These are phyloP conservation scores for Fennellomyces sp. DNA, from an alignment of 371 early-diverging fungal species.

Conservation along the genomic window DNA sequence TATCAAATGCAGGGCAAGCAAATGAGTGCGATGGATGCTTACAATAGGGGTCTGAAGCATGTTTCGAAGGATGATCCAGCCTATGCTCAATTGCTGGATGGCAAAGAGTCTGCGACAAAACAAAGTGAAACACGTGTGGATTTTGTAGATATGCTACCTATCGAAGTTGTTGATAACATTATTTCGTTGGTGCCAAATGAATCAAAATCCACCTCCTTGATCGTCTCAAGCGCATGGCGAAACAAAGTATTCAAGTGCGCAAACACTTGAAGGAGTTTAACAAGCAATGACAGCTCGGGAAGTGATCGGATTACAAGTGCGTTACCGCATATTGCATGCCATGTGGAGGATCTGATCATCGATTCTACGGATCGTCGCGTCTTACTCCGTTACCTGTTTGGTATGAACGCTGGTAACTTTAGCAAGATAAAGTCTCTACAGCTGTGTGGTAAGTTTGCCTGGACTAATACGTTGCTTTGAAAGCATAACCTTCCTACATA, in stretches of 20 bases:
- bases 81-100: background rate
- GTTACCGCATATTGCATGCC: background rate
- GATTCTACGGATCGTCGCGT: background rate
- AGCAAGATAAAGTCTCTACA: background rate
- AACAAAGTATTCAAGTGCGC: background rate
- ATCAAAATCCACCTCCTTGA: background rate
- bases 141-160: background rate
- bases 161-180: background rate
- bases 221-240: background rate
- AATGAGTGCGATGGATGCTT: background rate
- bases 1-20: slow-evolving; percentile 3
- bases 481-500: no score
- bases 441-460: background rate
- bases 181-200: background rate
- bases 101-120: background rate
- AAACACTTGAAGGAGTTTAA: background rate
- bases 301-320: background rate
- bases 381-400: background rate
- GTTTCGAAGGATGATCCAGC: background rate
- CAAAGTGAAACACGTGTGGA: background rate
- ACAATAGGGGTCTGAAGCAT: background rate
- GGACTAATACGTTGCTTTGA: background rate
- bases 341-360: background rate
- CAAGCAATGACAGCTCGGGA: background rate
- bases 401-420: background rate